Evolutionary conservation across 495 filamentous ascomycete genomes (phyloP).

Genomic region (Hypomontagnella monticulosa): DNA sequence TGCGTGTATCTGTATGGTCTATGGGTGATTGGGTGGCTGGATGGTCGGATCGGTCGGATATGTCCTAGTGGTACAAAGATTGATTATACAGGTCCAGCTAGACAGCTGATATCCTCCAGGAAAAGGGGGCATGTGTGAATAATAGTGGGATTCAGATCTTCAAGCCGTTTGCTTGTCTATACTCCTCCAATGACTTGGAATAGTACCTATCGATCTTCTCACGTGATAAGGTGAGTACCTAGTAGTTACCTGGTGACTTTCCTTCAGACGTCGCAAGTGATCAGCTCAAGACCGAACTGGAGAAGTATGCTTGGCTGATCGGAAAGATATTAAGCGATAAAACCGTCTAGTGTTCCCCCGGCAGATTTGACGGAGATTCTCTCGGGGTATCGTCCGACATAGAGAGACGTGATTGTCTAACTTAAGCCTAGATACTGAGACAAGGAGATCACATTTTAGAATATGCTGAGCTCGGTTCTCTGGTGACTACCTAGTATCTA

Average conservation of each 20-base stretch:
- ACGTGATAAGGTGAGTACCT: too few species aligned
- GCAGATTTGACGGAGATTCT: constrained; percentile 15
- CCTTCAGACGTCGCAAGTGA: not conserved
- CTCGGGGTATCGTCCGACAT: constrained; percentile 6
- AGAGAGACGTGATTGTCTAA: not conserved
- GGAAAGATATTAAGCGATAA: constrained; percentile 10
- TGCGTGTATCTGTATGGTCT: not conserved
- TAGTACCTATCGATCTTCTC: too few species aligned
- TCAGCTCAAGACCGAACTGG: not conserved
- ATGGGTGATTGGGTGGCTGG: not conserved
- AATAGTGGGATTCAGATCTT: not conserved
- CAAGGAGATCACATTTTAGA: constrained; percentile 12
- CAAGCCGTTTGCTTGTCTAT: too few species aligned
- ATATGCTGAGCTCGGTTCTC: not conserved
- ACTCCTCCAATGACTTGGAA: too few species aligned
- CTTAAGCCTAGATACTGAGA: constrained; percentile 6
- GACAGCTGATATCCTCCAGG: constrained; percentile 8
- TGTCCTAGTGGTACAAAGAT: constrained; percentile 15
- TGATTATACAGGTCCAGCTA: constrained; percentile 21
- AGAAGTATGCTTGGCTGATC: not conserved
- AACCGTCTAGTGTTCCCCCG: not conserved
- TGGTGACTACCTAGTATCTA: not conserved
- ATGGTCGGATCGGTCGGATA: constrained; percentile 1
- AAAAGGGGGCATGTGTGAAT: constrained; percentile 11
- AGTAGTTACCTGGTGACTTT: not conserved